These are phyloP conservation scores for Talaromyces borbonicus DNA, from an alignment of 495 filamentous ascomycete genomes.

Conservation along the genomic window DNA sequence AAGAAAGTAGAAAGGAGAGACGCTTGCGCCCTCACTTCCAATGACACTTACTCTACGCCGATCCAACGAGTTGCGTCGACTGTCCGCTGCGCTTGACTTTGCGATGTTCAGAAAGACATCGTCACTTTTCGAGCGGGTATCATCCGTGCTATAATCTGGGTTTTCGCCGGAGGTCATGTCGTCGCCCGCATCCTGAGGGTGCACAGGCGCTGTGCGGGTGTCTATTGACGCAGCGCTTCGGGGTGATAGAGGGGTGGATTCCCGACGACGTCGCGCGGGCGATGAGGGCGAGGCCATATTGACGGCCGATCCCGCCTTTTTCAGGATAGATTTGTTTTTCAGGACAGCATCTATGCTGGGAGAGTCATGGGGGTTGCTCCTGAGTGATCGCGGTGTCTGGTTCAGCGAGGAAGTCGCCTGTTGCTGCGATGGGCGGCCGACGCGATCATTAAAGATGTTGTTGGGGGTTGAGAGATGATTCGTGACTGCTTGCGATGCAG, in stretches of 20 bases:
- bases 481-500: slow-evolving; percentile 21
- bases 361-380: background rate
- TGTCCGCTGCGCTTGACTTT: slow-evolving; percentile 38
- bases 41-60: slow-evolving; percentile 45
- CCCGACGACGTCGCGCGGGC: background rate
- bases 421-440: background rate
- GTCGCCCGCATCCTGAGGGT: too few relatives aligned
- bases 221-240: slow-evolving; percentile 2
- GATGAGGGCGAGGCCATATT: background rate
- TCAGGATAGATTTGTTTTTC: slow-evolving; percentile 10
- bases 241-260: slow-evolving; percentile 7
- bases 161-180: slow-evolving; percentile 2
- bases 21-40: background rate
- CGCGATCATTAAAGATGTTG: slow-evolving; percentile 5
- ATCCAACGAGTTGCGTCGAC: slow-evolving; percentile 36
- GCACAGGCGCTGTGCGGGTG: too few relatives aligned
- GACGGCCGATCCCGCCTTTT: slow-evolving; percentile 5
- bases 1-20: background rate
- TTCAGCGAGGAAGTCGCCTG: slow-evolving; percentile 3
- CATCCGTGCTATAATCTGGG: slow-evolving; percentile 18
- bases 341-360: slow-evolving; percentile 9
- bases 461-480: too few relatives aligned
- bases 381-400: background rate
- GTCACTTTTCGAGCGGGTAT: slow-evolving; percentile 34
- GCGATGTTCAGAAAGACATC: slow-evolving; percentile 60